Base-by-base conservation (phyloP, 1,284 basidiomycete species). In the Cutaneotrichosporon daszewskae region DNA sequence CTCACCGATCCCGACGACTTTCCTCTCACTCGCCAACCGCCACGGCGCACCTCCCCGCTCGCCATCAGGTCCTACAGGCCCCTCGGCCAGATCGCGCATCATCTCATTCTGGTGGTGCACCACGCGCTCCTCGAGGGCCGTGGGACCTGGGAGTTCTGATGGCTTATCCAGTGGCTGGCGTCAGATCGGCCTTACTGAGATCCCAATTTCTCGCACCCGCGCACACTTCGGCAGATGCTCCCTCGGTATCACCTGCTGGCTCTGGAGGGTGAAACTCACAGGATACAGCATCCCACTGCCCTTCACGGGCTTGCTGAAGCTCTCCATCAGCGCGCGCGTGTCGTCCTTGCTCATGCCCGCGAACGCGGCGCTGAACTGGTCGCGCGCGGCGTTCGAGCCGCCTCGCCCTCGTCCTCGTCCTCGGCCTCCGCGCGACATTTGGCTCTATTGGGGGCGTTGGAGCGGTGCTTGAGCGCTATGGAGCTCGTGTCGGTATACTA, bases 1-100 rank as follows among this genome's bases (percentile, higher is more conserved):
- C 62, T 47, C 35, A 68, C 66, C 64, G 16, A 69, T 60, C 3
- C 62, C 64, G 4, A 69, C 60, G 3, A 56, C 53, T 39, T 69
- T 69, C 12, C 64, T 47, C 32, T 58, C 59, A 12, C 52, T 53
- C 18, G 54, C 53, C n/a, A 67, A 44, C 25, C 65, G 57, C 66
- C 66, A 69, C 4, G 64, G 60, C 5, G 57, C 51, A 14, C 48
- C 51, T 3, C 38, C 25, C 19, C 51, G 35, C 31, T 19, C 22
- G 3, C 43, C 45, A 5, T 41, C 17, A 3, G 29, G 22, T 3
- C 40, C 45, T 5, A 32, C 19, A 26, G 49, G 45, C 0, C 59
- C 59, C 24, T 54, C 50, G 5, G 39, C 41, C 5, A 60, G 42
- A n/a, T 52, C 51, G 6, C 47, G 53, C 19, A 40, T 19, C n/a